phyloP scores from a whole-genome alignment of 768 basidiomycete species.

The Austroboletus eburneus region DNA sequence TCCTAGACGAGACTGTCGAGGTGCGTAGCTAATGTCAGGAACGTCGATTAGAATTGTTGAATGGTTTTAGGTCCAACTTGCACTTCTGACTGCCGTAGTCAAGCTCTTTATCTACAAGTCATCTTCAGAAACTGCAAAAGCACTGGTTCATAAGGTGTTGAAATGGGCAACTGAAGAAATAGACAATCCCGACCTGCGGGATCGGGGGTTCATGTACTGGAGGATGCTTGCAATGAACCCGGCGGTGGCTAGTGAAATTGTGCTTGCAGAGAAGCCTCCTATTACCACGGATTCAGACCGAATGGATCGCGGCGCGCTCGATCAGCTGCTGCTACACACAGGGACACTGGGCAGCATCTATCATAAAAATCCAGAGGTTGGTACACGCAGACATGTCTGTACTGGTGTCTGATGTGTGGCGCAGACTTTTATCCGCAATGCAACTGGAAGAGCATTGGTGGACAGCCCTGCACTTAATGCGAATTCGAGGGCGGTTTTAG shows the following conservation, averaged over 20 bases:
- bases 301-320: slow-evolving; percentile 95
- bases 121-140: slow-evolving; percentile 77
- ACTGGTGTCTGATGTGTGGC: slow-evolving; percentile 11
- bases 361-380: slow-evolving; percentile 93
- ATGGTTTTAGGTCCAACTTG: slow-evolving; percentile 78
- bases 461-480: slow-evolving; percentile 90
- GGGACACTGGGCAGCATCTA: slow-evolving; percentile 95
- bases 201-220: slow-evolving; percentile 99
- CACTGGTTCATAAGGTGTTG: slow-evolving; percentile 89
- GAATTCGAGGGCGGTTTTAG: slow-evolving; percentile 68
- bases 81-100: slow-evolving; percentile 89
- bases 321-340: slow-evolving; percentile 90
- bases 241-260: slow-evolving; percentile 81
- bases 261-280: slow-evolving; percentile 88
- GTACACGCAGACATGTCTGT: slow-evolving; percentile 9
- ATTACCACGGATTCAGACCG: slow-evolving; percentile 98
- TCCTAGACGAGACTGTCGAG: slow-evolving; percentile 92
- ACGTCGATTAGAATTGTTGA: not conserved
- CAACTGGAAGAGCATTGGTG: slow-evolving; percentile 72
- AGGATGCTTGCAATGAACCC: slow-evolving; percentile 93
- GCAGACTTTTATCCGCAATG: slow-evolving; percentile 91
- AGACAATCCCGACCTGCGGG: slow-evolving; percentile 96
- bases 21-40: slow-evolving; percentile 37
- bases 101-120: slow-evolving; percentile 94
- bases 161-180: slow-evolving; percentile 98